Base-by-base conservation (phyloP, 2,329 filamentous ascomycete genomes). In the Alternaria arborescens region DNA sequence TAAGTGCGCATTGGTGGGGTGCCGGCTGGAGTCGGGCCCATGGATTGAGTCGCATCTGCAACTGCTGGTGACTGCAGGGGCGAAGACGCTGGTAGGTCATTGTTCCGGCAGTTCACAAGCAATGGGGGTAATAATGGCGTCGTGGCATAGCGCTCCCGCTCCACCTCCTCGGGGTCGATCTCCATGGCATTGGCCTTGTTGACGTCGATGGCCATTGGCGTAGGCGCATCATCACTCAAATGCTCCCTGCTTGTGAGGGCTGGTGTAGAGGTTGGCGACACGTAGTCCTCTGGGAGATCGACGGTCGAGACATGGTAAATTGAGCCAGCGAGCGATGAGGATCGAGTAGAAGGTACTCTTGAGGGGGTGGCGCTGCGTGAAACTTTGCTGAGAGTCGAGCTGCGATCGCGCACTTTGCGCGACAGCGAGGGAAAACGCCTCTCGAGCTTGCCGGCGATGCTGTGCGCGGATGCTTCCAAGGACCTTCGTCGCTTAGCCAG, bases 91-190 rank as follows among this genome's bases (percentile, higher is more conserved):
- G 86, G 85, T 0, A 88, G 84, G 42, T 87, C 81, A 38, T 82
- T 77, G 44, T 82, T 79, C 34, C 85, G 80, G 22, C 84, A 79
- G 56, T 87, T 85, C 28, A 87, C 88, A 82, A 96, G 86, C 36
- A 95, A 84, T 0, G 94, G 94, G 8, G 94, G 94, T 2, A 97
- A 84, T 8, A 97, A 84, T 40, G 94, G 94, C 3, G 94, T 97
- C 4, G 90, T 90, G 0, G 92, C 90, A 68, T 91, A 81, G 80
- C 88, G 76, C 80, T 88, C 80, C 81, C 88, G 78, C 80, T 82
- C 79, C 28, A 79, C 68, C 46, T 81, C 75, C 26, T 81, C 79
- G 3, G 86, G 78, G 70, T 88, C 73, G 68, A 82, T 67, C 69
- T 87, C 73, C 69, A 81, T 59, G 72, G 82, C 77, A 62, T 84